A percentile compares a stretch with the other conserved stretches of the same genome.
Evolutionary conservation across 2,329 filamentous ascomycete genomes (phyloP).

Genomic region (Karstenula rhodostoma): DNA sequence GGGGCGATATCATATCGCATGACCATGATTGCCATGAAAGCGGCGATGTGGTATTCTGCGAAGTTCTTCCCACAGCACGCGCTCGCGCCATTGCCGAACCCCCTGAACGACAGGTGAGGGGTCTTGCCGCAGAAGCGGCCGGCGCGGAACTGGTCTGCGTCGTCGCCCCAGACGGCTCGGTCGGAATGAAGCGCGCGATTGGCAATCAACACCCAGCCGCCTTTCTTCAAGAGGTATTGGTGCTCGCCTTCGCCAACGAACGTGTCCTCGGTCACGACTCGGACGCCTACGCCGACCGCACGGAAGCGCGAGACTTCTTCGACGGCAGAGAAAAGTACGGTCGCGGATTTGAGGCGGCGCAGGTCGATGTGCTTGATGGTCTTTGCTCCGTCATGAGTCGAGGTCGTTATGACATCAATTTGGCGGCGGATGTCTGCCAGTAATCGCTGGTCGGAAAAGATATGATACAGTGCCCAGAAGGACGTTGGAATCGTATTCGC

Average conservation of each 20-base stretch:
- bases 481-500: no score
- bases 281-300: no score
- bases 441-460: no score
- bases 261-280: no score
- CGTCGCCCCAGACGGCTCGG: background rate
- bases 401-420: no score
- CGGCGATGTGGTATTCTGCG: background rate
- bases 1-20: conserved; percentile 1
- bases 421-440: no score
- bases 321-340: no score
- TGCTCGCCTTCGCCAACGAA: background rate
- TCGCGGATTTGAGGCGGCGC: no score
- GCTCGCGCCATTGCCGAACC: conserved; percentile 2
- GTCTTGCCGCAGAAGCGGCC: background rate
- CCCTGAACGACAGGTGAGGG: background rate
- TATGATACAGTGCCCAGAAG: no score
- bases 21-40: conserved; percentile 4
- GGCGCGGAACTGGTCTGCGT: background rate
- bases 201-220: conserved; percentile 2
- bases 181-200: conserved; percentile 4
- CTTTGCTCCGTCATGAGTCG: no score
- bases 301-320: no score
- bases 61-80: conserved; percentile 7
- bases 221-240: background rate
- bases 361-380: no score